Conservation (phyloP, 2,329 filamentous ascomycete genomes). For the Sporothrix brasiliensis region DNA sequence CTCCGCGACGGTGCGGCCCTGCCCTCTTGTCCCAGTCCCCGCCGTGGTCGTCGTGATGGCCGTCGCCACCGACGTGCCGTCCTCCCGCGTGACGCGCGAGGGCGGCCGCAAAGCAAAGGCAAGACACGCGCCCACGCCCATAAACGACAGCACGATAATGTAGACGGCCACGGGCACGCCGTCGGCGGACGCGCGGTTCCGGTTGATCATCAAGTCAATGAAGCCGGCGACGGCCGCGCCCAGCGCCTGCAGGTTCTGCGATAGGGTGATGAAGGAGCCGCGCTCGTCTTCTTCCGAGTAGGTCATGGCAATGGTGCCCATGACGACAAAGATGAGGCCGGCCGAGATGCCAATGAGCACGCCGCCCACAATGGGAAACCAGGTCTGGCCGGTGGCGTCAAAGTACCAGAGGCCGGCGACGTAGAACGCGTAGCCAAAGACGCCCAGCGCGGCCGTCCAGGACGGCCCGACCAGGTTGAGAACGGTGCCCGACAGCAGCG, state of each 20-base stretch:
- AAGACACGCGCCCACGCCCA: conserved; percentile 34
- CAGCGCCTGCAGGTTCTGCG: conserved; percentile 41
- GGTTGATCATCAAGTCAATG: conserved; percentile 41
- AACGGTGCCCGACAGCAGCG: not conserved
- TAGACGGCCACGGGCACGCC: conserved; percentile 39
- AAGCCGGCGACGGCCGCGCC: conserved; percentile 41
- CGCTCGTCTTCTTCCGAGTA: conserved; percentile 43
- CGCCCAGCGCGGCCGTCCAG: not conserved
- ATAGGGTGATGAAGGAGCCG: conserved; percentile 41
- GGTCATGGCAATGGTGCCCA: conserved; percentile 39
- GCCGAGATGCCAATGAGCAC: conserved; percentile 19
- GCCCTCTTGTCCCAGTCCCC: not conserved
- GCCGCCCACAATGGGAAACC: conserved; percentile 22
- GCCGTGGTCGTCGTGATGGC: too few relatives aligned
- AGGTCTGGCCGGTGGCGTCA: conserved; percentile 20
- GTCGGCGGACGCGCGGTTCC: conserved; percentile 16
- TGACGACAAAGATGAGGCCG: conserved; percentile 20
- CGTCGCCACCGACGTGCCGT: not conserved
- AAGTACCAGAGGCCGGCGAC: conserved; percentile 26
- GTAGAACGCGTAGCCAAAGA: conserved; percentile 13
- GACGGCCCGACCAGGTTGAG: conserved; percentile 4
- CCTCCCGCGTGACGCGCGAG: not conserved
- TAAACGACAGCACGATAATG: conserved; percentile 39
- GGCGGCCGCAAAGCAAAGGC: conserved; percentile 29
- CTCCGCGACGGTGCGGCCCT: conserved; percentile 26